Evolutionary conservation across 345 rosid genomes (phyloP).

Genomic region (Salix arbutifolia): DNA sequence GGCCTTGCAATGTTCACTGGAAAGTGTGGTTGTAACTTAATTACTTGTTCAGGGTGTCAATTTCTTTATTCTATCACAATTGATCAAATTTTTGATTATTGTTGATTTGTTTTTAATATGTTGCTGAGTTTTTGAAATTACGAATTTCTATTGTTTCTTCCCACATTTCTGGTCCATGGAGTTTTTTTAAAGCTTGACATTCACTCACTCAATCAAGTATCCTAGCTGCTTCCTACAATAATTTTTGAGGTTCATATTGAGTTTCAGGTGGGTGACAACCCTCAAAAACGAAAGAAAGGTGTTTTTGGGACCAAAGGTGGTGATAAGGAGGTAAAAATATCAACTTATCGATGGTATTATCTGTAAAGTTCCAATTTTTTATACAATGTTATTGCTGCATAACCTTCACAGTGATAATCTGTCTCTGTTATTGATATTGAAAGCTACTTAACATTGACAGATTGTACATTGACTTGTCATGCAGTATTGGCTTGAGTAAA

Average conservation of each 20-base stretch:
- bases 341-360: not conserved
- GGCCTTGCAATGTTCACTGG: too few relatives aligned
- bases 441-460: not conserved
- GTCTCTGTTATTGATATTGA: not conserved
- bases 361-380: not conserved
- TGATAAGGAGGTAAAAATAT: conserved; percentile 77
- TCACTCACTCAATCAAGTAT: not conserved
- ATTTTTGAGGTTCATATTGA: not conserved
- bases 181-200: not conserved
- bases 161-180: too few relatives aligned
- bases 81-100: too few relatives aligned
- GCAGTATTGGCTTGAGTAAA: not conserved
- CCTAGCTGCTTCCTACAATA: not conserved
- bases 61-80: too few relatives aligned
- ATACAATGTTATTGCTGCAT: too few relatives aligned
- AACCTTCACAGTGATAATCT: not conserved
- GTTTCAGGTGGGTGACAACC: conserved; percentile 79
- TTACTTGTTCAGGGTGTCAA: too few relatives aligned
- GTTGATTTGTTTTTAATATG: too few relatives aligned
- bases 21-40: too few relatives aligned
- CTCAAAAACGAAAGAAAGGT: conserved; percentile 90
- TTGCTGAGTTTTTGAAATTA: too few relatives aligned
- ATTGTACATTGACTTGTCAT: not conserved
- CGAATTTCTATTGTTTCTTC: too few relatives aligned
- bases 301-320: conserved; percentile 95